Conservation (phyloP, 1,139 yeast genomes). For the Debaryomycetaceae sp. region DNA sequence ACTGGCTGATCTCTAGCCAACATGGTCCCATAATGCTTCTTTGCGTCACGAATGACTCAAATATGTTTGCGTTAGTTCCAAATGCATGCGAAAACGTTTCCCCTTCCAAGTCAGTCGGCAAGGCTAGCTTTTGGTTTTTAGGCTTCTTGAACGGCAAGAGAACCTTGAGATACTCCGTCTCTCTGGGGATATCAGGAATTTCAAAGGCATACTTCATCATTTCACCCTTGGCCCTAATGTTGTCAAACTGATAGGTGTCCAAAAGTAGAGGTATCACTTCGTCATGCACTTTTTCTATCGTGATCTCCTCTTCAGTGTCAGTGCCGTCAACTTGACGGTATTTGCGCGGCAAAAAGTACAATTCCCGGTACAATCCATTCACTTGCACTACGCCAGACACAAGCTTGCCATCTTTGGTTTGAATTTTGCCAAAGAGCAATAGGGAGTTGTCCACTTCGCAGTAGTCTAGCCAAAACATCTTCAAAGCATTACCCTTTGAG, state of each 20-base stretch:
- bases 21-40: conserved; percentile 95
- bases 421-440: conserved; percentile 78
- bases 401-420: conserved; percentile 51
- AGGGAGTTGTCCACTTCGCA: conserved; percentile 70
- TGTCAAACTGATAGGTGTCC: conserved; percentile 57
- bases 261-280: conserved; percentile 68
- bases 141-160: conserved; percentile 68
- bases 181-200: conserved; percentile 71
- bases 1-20: conserved; percentile 74
- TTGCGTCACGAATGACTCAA: conserved; percentile 83
- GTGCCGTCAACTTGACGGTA: conserved; percentile 34
- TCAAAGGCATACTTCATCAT: conserved; percentile 86
- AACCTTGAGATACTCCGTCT: conserved; percentile 76
- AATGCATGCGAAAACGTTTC: conserved; percentile 75
- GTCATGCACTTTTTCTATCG: conserved; percentile 66
- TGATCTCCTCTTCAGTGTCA: conserved; percentile 35
- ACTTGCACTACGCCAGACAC: conserved; percentile 81
- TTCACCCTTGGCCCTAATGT: conserved; percentile 68
- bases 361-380: conserved; percentile 63
- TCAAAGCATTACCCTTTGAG: conserved; percentile 36
- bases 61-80: conserved; percentile 70
- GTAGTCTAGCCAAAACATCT: conserved; percentile 89
- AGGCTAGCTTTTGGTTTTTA: conserved; percentile 38
- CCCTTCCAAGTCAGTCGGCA: conserved; percentile 69
- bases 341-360: conserved; percentile 73